These are phyloP conservation scores for Potentilla sterilis DNA, from an alignment of 306 rosid species.

Conservation along the genomic window DNA sequence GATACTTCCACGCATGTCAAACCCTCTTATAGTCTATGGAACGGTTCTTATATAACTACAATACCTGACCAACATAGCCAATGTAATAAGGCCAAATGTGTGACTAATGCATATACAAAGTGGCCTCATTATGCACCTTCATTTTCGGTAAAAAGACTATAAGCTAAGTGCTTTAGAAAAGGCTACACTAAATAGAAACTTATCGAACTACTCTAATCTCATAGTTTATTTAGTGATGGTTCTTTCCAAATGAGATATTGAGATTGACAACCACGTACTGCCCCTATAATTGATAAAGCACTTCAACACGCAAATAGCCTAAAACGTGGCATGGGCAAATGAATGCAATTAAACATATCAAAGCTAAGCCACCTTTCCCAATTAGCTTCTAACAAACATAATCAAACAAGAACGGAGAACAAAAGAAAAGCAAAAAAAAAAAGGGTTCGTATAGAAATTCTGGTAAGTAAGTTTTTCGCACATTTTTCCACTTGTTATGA, in stretches of 20 bases:
- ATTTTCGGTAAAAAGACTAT: not conserved
- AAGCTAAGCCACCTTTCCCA: not conserved
- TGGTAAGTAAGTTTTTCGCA: too few relatives aligned
- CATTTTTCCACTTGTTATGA: too few relatives aligned
- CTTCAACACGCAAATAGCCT: constrained; percentile 2
- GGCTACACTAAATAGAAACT: not conserved
- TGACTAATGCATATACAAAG: not conserved
- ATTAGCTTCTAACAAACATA: not conserved
- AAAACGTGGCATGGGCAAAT: not conserved
- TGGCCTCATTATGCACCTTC: not conserved
- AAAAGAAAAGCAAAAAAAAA: too few relatives aligned
- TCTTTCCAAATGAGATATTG: not conserved
- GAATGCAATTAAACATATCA: not conserved
- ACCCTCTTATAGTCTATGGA: not conserved
- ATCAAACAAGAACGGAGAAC: too few relatives aligned
- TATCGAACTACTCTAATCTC: not conserved
- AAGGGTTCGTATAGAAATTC: too few relatives aligned
- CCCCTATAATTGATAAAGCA: not conserved
- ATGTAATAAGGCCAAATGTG: not conserved
- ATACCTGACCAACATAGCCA: not conserved
- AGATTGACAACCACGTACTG: not conserved
- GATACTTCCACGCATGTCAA: not conserved
- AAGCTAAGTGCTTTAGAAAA: not conserved
- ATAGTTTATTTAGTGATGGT: not conserved
- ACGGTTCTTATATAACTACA: not conserved